Base-by-base conservation (phyloP, 108 stramenopile species). In the Pseudonitzschia delicatissima region DNA sequence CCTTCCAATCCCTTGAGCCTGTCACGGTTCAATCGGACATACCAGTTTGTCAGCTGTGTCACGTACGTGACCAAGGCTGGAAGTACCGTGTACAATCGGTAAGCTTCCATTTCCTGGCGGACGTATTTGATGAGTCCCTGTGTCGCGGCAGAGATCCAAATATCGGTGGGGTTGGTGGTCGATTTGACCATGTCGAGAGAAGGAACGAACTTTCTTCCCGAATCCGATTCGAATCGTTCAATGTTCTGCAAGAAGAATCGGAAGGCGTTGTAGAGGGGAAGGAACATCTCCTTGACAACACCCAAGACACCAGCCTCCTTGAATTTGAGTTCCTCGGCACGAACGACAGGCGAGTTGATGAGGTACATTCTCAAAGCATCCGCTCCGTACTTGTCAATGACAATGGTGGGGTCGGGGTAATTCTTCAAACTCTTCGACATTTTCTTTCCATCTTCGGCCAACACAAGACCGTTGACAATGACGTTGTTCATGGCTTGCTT, bases 371-470 rank as follows among this genome's bases (percentile, higher is more conserved):
- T 83, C 53, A 99, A 74, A 32, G 99, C 98, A 83, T 99, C 99
- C 11, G 99, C 97, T 39, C 99, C 99, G 77, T 98, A 97, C 66
- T 87, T 87, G 62, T 72, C 36, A 50, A 98, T 89, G 35, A 99
- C 97, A 45, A 91, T 49, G 44, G 69, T 87, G n/a, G 97, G 96
- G 74, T 95, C 98, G 2, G 98, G 98, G 69, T 98, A 99, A 75
- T 99, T 99, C 82, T 99, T 98, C 23, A 97, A 78, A 20, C 99
- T 83, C 85, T 99, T 99, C 59, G 94, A 96, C 99, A 99, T 99
- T 79, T 99, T 99, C 77, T 97, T 97, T 40, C 98, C 98, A 66
- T 99, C 99, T 18, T 69, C 81, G 4, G 99, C 99, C 44, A 99
- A 69, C 5, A 99, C 99, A 65, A 99, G 80, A 17, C 99, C 99